These are phyloP conservation scores for Hypoxylon sp. DNA, from an alignment of 2,329 filamentous ascomycete species.

Conservation along the genomic window DNA sequence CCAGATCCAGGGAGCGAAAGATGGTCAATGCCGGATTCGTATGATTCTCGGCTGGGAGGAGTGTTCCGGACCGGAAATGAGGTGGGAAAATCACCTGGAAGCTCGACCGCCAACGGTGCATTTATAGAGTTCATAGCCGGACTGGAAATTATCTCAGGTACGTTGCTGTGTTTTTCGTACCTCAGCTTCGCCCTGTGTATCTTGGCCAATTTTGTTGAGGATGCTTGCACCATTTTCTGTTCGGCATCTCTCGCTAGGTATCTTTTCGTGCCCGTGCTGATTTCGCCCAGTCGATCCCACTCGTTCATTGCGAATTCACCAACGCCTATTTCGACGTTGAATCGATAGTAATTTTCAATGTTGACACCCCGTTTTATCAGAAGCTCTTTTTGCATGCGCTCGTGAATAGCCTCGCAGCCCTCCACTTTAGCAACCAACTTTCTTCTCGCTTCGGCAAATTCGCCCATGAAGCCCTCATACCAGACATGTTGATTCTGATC, in stretches of 20 bases:
- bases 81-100: conserved; percentile 69
- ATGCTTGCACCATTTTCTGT: conserved; percentile 81
- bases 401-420: conserved; percentile 91
- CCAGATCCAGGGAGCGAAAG: conserved; percentile 59
- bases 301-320: conserved; percentile 99
- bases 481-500: conserved; percentile 83
- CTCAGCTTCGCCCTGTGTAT: conserved; percentile 83
- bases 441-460: conserved; percentile 90
- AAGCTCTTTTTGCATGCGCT: conserved; percentile 85
- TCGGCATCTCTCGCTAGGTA: conserved; percentile 83
- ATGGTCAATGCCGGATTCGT: conserved; percentile 69
- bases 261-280: conserved; percentile 89
- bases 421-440: conserved; percentile 93
- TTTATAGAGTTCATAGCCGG: conserved; percentile 58
- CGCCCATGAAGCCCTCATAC: conserved; percentile 95
- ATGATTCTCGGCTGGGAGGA: conserved; percentile 66
- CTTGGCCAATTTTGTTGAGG: conserved; percentile 85
- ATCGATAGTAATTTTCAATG: conserved; percentile 90
- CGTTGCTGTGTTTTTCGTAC: conserved; percentile 66
- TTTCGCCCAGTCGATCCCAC: conserved; percentile 93
- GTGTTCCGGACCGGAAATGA: conserved; percentile 56
- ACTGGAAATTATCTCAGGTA: conserved; percentile 62
- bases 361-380: conserved; percentile 84
- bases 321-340: conserved; percentile 97
- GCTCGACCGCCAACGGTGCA: conserved; percentile 68